Evolutionary conservation across 768 basidiomycete genomes (phyloP), one percentile per base, ranked within the genome.

Genomic region (Coprinopsis sp.): DNA sequence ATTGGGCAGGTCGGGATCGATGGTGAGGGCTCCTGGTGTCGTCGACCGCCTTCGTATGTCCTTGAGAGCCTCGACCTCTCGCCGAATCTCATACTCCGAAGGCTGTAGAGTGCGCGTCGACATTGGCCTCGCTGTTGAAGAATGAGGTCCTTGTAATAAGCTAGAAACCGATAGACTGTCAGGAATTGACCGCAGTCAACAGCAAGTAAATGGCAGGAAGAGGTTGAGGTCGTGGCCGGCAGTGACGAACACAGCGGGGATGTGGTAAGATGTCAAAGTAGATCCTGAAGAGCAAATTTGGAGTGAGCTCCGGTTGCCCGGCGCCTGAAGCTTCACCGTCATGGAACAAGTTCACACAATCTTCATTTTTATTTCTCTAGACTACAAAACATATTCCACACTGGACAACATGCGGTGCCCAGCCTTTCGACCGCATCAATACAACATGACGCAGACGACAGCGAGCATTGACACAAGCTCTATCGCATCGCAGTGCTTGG

Each of bases 1-100:
- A 57, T 79, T 82, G 33, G 93, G 93, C 38, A 95, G 79, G 78
- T 96, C 93, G 55, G 92, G 92, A 66, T 96, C 93, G 45, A 94
- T 76, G 49, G 87, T 74, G 58, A 92, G 79, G 19, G 85, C 83
- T 30, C 89, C 90, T 50, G 89, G 91, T 0, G 84, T 78, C 13
- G 82, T 81, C 2, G 92, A 96, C 55, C 91, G 83, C 44, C 93
- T 77, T 49, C 78, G 77, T 55, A 96, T 81, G 67, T 91, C 89
- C 54, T 85, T 79, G 31, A 92, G 73, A 33, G 86, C 84, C 62
- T 92, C 87, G 33, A 90, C 85, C 71, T 92, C 89, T 54, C 88
- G 82, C 61, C 83, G 82, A 52, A 91, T 91, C 68, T 91, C 90
- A 63, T 84, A 81, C 57, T 85, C 79, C 22, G 86, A 88, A 49